Evolutionary conservation across 2,329 filamentous ascomycete genomes (phyloP).

Genomic region (Teratosphaeria epicoccoides): DNA sequence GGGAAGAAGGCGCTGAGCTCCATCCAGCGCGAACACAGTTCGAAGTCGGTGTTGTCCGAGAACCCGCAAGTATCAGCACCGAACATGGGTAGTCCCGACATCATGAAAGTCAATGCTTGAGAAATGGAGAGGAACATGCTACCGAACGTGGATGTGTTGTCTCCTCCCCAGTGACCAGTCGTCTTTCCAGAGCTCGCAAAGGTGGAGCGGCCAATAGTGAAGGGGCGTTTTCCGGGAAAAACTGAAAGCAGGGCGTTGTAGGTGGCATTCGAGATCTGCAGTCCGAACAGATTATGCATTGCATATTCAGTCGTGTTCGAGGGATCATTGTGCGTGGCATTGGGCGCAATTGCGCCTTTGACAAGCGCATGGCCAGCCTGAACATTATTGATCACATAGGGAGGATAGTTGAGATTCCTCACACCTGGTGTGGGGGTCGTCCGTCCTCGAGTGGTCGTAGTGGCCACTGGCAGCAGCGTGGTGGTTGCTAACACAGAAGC

Average conservation of each 20-base stretch:
- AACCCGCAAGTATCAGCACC: conserved; percentile 23
- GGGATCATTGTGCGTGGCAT: conserved; percentile 16
- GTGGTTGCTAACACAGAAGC: conserved; percentile 19
- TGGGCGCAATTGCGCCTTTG: conserved; percentile 6
- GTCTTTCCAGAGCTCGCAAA: conserved; percentile 15
- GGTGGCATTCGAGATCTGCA: conserved; percentile 16
- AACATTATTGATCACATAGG: conserved; percentile 23
- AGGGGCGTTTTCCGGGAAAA: conserved; percentile 17
- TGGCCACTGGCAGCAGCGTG: conserved; percentile 8
- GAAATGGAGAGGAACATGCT: conserved; percentile 19
- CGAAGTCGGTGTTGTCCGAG: conserved; percentile 16
- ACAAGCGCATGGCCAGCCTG: conserved; percentile 14
- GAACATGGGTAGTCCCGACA: conserved; percentile 20
- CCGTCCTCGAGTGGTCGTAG: conserved; percentile 9
- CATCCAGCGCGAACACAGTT: conserved; percentile 24
- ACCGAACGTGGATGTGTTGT: conserved; percentile 18
- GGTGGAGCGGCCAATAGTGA: conserved; percentile 17
- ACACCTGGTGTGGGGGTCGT: conserved; percentile 18
- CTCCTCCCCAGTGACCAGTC: conserved; percentile 21
- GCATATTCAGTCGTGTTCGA: conserved; percentile 14
- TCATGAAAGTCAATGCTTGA: conserved; percentile 14
- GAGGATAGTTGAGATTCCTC: conserved; percentile 22
- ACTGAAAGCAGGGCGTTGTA: conserved; percentile 17
- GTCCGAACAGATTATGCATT: conserved; percentile 19
- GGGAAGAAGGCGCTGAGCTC: conserved; percentile 56